Evolutionary conservation across 495 filamentous ascomycete genomes (phyloP).

Genomic region (Hypomontagnella submonticulosa): DNA sequence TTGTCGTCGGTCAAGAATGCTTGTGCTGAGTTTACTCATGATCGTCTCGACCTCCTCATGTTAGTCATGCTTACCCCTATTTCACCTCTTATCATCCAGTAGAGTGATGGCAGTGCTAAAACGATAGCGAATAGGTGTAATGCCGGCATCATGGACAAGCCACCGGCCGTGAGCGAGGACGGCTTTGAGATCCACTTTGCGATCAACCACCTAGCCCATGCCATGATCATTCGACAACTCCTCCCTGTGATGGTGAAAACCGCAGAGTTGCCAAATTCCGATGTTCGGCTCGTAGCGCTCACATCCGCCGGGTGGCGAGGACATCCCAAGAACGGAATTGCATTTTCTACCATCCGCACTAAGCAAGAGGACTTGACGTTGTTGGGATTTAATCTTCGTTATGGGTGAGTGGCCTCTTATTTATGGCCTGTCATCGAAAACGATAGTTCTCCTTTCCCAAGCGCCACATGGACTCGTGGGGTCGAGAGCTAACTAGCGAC

Average conservation of each 20-base stretch:
- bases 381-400: conserved; percentile 26
- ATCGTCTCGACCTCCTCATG: conserved; percentile 57
- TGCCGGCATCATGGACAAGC: conserved; percentile 73
- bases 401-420: conserved; percentile 25
- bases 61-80: conserved; percentile 4
- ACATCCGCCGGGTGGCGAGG: conserved; percentile 47
- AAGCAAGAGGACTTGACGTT: conserved; percentile 44
- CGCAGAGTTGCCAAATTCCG: conserved; percentile 50
- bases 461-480: neutral
- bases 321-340: conserved; percentile 52
- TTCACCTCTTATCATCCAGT: neutral
- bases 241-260: conserved; percentile 68
- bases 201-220: conserved; percentile 78
- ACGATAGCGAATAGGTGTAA: conserved; percentile 54
- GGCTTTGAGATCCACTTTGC: conserved; percentile 79
- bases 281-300: conserved; percentile 55
- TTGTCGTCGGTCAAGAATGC: conserved; percentile 39
- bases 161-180: conserved; percentile 64
- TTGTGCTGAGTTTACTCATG: conserved; percentile 25
- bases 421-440: neutral
- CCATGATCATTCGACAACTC: conserved; percentile 70
- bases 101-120: neutral
- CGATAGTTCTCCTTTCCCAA: neutral
- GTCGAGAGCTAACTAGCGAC: neutral
- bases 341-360: conserved; percentile 52